phyloP scores from a whole-genome alignment of 2,329 filamentous ascomycete species.

The Cercospora beticola region DNA sequence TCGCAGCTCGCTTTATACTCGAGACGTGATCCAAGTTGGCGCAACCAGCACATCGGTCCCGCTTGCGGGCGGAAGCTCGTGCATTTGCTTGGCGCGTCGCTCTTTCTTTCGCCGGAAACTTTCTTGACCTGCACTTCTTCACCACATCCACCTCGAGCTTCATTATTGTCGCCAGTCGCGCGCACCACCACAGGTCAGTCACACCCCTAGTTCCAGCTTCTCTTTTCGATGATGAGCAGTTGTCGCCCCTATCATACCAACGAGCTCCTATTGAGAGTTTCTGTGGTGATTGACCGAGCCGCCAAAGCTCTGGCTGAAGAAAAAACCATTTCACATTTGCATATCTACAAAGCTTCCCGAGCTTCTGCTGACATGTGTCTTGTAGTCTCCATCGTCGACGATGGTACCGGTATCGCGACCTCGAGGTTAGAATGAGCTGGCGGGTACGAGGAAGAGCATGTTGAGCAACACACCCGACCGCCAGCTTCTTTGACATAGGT shows the following conservation, averaged over 20 bases:
- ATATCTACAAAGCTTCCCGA: conserved; percentile 1
- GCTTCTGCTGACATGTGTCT: conserved; percentile 17
- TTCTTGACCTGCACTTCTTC: conserved; percentile 11
- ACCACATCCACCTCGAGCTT: conserved; percentile 3
- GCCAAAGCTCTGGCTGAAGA: conserved; percentile 61
- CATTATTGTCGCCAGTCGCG: not conserved
- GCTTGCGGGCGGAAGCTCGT: not conserved
- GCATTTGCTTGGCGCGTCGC: conserved; percentile 8
- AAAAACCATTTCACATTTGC: conserved; percentile 14
- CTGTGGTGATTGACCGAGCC: conserved; percentile 61
- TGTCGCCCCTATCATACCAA: conserved; percentile 64
- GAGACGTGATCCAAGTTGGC: not conserved
- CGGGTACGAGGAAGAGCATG: not conserved
- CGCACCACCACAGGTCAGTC: conserved; percentile 25
- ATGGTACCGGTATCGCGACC: not conserved
- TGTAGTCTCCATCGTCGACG: not conserved
- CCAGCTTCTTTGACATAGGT: conserved; percentile 11
- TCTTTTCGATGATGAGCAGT: conserved; percentile 54
- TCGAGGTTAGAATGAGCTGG: not conserved
- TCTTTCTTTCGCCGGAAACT: conserved; percentile 13
- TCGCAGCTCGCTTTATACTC: not conserved
- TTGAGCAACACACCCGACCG: not conserved
- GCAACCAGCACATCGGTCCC: not conserved
- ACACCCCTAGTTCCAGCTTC: conserved; percentile 19
- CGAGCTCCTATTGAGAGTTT: conserved; percentile 23